phyloP scores from a whole-genome alignment of 306 rosid genomes.

The Arachis stenosperma region DNA sequence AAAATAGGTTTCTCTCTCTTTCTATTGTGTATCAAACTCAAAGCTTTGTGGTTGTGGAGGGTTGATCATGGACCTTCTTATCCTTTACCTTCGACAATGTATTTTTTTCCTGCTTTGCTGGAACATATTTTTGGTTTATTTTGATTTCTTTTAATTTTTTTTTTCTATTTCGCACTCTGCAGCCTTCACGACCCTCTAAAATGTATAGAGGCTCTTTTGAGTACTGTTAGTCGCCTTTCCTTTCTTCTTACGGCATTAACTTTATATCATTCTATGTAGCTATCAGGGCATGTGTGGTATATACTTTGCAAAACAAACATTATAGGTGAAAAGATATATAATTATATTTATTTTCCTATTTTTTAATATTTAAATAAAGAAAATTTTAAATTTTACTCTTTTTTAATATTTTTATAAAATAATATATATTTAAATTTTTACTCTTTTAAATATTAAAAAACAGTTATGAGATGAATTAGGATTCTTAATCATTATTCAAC shows the following conservation, averaged over 20 bases:
- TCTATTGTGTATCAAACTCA: not conserved
- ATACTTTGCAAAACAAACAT: slow-evolving; percentile 22
- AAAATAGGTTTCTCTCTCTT: slow-evolving; percentile 17
- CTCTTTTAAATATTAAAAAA: too few relatives aligned
- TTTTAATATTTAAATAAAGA: too few relatives aligned
- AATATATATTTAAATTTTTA: too few relatives aligned
- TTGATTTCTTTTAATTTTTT: slow-evolving; percentile 15
- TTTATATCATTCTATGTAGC: slow-evolving; percentile 53
- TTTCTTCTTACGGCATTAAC: slow-evolving; percentile 81
- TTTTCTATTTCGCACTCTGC: slow-evolving; percentile 31
- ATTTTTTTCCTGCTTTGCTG: slow-evolving; percentile 50
- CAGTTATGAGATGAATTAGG: too few relatives aligned
- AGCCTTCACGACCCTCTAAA: slow-evolving; percentile 55
- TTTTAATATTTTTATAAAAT: too few relatives aligned
- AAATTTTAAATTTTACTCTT: too few relatives aligned
- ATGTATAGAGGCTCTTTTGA: slow-evolving; percentile 59
- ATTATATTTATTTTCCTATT: too few relatives aligned
- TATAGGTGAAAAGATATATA: not conserved
- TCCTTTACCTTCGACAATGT: slow-evolving; percentile 48
- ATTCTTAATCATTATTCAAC: too few relatives aligned
- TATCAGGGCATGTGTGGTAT: slow-evolving; percentile 52
- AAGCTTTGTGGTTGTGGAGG: slow-evolving; percentile 54
- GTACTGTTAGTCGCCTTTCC: slow-evolving; percentile 65
- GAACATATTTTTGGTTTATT: slow-evolving; percentile 47
- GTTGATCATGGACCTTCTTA: slow-evolving; percentile 48